Percentiles rank a stretch among this genome's conserved stretches.
Evolutionary conservation across 371 early-diverging fungal genomes (phyloP).

Genomic region (Actinomortierella wolfii): DNA sequence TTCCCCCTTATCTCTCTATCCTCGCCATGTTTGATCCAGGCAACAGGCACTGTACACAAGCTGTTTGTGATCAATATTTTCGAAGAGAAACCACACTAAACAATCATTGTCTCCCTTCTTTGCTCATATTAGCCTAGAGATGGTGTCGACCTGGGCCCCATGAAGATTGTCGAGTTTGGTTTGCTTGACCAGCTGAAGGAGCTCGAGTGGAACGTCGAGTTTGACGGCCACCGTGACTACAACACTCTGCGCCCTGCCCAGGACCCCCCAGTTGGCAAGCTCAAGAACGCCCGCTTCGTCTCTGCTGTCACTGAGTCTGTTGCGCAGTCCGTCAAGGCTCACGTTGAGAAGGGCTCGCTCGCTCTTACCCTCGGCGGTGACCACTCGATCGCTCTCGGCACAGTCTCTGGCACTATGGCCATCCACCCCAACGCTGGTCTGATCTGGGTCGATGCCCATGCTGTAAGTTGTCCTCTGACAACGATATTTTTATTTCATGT

Average conservation of each 20-base stretch:
- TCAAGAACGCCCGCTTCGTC: constrained; percentile 88
- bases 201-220: constrained; percentile 80
- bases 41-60: no score
- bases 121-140: constrained; percentile 63
- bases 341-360: constrained; percentile 71
- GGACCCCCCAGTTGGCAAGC: constrained; percentile 74
- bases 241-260: constrained; percentile 56
- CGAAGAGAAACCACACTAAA: no score
- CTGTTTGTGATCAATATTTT: no score
- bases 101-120: no score
- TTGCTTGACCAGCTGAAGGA: constrained; percentile 81
- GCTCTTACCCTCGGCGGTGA: constrained; percentile 96
- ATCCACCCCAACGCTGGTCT: constrained; percentile 88
- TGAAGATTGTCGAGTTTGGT: constrained; percentile 82
- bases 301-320: constrained; percentile 78
- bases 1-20: not conserved
- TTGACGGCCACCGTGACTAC: constrained; percentile 69
- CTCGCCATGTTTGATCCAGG: not conserved
- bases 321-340: constrained; percentile 64
- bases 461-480: constrained; percentile 64
- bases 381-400: constrained; percentile 93
- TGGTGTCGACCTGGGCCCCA: constrained; percentile 93
- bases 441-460: constrained; percentile 97
- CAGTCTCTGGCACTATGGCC: constrained; percentile 81
- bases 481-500: constrained; percentile 4